These are phyloP conservation scores for Tolypocladium ophioglossoides DNA, from an alignment of 2,329 filamentous ascomycete genomes.

Conservation along the genomic window DNA sequence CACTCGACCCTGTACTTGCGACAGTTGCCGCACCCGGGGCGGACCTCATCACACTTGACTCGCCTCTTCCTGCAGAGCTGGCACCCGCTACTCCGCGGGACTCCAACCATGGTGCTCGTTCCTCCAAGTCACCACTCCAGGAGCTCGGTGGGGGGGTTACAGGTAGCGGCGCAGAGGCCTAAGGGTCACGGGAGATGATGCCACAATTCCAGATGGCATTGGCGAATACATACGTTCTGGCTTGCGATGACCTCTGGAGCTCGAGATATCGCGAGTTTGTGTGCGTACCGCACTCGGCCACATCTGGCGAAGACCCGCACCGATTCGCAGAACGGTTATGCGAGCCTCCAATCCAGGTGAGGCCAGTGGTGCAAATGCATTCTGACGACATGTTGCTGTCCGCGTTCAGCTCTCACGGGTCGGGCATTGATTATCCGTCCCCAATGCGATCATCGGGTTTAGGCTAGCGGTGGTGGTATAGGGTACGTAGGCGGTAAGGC, in stretches of 20 bases:
- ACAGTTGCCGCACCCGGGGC: slow-evolving; percentile 29
- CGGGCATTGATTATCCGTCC: not conserved
- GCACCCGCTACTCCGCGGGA: slow-evolving; percentile 27
- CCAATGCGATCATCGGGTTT: not conserved
- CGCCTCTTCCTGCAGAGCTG: slow-evolving; percentile 28
- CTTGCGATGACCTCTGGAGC: not conserved
- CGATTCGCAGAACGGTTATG: not conserved
- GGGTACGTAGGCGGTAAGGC: no score
- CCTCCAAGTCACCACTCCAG: not conserved
- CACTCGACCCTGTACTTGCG: slow-evolving; percentile 25
- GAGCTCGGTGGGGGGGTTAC: not conserved
- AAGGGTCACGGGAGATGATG: not conserved
- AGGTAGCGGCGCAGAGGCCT: not conserved
- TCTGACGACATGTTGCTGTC: not conserved
- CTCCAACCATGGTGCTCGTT: slow-evolving; percentile 22
- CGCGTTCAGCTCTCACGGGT: not conserved
- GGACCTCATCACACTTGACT: slow-evolving; percentile 34
- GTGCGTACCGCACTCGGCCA: no score
- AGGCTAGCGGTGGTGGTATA: not conserved
- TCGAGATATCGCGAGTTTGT: no score
- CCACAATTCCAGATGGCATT: not conserved
- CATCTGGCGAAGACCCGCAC: not conserved
- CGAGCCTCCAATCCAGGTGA: not conserved
- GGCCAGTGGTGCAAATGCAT: not conserved
- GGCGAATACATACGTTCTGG: not conserved